Evolutionary conservation across 306 rosid species (phyloP).

Genomic region (cucumber (Cucumis sativus)): Cucumber_9930_V3 NC_026661.2:10107501-10108000

Average conservation of each 20-base stretch:
- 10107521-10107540: background rate
- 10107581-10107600: background rate
- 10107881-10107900: constrained; percentile 5
- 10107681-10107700: background rate
- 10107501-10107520: background rate
- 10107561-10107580: background rate
- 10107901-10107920: no score
- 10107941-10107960: background rate
- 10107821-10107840: constrained; percentile 27
- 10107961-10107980: background rate
- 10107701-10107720: background rate
- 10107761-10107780: constrained; percentile 30
- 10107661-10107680: background rate
- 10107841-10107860: constrained; percentile 15
- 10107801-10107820: constrained; percentile 19
- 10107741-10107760: background rate
- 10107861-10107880: constrained; percentile 1
- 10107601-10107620: background rate
- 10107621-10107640: background rate
- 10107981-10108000: background rate
- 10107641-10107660: background rate
- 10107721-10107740: background rate
- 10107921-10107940: background rate
- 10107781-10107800: constrained; percentile 21
- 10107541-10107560: background rate